Conservation (phyloP, 2,329 filamentous ascomycete genomes). For the Aspergillus sp. region DNA sequence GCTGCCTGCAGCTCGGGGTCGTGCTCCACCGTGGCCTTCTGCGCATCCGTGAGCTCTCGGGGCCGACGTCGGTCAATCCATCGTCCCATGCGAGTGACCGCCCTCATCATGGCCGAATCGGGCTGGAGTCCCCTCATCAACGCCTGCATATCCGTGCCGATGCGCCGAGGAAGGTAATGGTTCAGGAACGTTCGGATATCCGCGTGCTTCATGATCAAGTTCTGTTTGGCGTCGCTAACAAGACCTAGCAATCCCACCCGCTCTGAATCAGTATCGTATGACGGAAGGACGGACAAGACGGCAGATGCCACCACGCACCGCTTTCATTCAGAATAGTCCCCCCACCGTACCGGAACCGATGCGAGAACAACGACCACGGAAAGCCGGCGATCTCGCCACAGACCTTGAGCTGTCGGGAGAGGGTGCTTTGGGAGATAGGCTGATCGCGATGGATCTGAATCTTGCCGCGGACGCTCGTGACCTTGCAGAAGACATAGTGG, state of each 20-base stretch:
- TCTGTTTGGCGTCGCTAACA: constrained; percentile 16
- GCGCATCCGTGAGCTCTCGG: constrained; percentile 15
- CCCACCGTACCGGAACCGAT: background rate
- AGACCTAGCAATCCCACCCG: constrained; percentile 7
- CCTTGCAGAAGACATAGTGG: background rate
- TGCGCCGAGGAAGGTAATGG: constrained; percentile 15
- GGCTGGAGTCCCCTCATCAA: constrained; percentile 20
- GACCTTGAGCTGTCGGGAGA: constrained; percentile 14
- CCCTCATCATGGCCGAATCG: constrained; percentile 14
- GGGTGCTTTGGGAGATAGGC: background rate
- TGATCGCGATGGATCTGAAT: background rate
- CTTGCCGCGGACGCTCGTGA: background rate
- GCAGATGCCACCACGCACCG: constrained; percentile 5
- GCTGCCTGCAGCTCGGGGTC: constrained; percentile 16
- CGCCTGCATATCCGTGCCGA: constrained; percentile 19
- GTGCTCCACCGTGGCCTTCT: constrained; percentile 15
- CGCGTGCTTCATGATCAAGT: constrained; percentile 20
- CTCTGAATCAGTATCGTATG: background rate
- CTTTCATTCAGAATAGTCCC: constrained; percentile 10
- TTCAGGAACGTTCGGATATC: constrained; percentile 17
- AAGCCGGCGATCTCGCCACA: constrained; percentile 32
- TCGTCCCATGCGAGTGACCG: constrained; percentile 16
- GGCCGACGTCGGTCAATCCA: constrained; percentile 18
- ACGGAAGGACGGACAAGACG: background rate
- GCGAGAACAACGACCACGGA: background rate